Evolutionary conservation across 257 asterid species (phyloP).

Genomic region (Verbena officinalis): DNA sequence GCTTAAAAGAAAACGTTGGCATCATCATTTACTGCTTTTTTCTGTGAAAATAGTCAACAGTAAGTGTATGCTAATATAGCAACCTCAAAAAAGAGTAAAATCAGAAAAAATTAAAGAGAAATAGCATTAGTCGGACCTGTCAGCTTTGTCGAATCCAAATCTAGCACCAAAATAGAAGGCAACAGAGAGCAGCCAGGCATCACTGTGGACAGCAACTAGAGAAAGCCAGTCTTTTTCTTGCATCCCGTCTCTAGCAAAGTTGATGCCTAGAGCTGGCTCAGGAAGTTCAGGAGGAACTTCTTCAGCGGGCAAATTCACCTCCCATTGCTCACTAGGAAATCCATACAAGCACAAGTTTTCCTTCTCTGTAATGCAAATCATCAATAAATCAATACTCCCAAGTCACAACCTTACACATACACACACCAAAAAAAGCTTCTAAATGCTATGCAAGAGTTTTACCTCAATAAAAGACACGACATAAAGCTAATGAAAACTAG

Average conservation of each 20-base stretch:
- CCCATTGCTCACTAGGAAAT: slow-evolving; percentile 68
- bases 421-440: not conserved
- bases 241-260: slow-evolving; percentile 81
- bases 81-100: slow-evolving; percentile 3
- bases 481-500: not conserved
- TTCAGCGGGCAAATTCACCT: slow-evolving; percentile 76
- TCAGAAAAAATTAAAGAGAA: not conserved
- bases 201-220: slow-evolving; percentile 72
- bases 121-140: slow-evolving; percentile 41
- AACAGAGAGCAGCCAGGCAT: slow-evolving; percentile 68
- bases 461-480: slow-evolving; percentile 2
- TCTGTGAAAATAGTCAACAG: not conserved
- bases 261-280: slow-evolving; percentile 74
- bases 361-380: slow-evolving; percentile 47
- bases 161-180: slow-evolving; percentile 71
- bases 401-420: not conserved
- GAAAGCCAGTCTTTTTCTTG: slow-evolving; percentile 68
- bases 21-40: not conserved
- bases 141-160: slow-evolving; percentile 62
- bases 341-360: slow-evolving; percentile 72
- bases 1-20: not conserved
- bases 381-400: slow-evolving; percentile 27
- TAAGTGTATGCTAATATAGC: slow-evolving; percentile 3
- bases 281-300: slow-evolving; percentile 80
- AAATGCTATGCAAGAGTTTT: not conserved